These are phyloP conservation scores for Cladophialophora carrionii DNA, from an alignment of 2,329 filamentous ascomycete genomes.

Conservation along the genomic window DNA sequence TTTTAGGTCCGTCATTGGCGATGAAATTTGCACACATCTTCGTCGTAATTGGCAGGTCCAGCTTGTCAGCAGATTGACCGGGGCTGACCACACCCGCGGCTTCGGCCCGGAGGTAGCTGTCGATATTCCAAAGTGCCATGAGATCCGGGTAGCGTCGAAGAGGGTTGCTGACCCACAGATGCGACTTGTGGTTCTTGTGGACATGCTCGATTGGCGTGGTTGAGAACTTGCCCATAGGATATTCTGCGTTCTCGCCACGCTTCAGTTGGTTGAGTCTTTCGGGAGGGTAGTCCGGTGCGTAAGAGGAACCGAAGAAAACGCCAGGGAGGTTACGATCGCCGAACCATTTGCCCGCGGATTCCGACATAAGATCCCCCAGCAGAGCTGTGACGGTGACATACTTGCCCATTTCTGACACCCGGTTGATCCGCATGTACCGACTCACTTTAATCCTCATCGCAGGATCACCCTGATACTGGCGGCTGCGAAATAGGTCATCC, in stretches of 20 bases:
- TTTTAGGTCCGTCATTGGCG: constrained; percentile 46
- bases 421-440: constrained; percentile 12
- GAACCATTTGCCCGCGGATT: constrained; percentile 57
- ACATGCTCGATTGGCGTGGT: constrained; percentile 55
- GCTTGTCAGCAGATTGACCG: constrained; percentile 8
- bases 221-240: constrained; percentile 43
- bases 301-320: constrained; percentile 52
- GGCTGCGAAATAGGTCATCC: constrained; percentile 40
- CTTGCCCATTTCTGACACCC: constrained; percentile 38
- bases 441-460: constrained; percentile 43
- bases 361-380: constrained; percentile 61
- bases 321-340: constrained; percentile 56
- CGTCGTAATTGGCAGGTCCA: constrained; percentile 56
- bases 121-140: constrained; percentile 66
- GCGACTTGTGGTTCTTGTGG: constrained; percentile 54
- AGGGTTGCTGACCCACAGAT: constrained; percentile 64
- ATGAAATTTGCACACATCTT: constrained; percentile 55
- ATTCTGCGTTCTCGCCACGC: constrained; percentile 9
- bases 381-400: constrained; percentile 51
- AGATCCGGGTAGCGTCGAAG: constrained; percentile 65
- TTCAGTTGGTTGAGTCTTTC: constrained; percentile 46
- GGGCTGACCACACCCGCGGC: constrained; percentile 45
- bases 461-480: constrained; percentile 49
- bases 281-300: constrained; percentile 42
- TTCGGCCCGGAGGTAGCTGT: constrained; percentile 63